Conservation (phyloP, 108 stramenopile species). For the Fragilaria crotonensis region DNA sequence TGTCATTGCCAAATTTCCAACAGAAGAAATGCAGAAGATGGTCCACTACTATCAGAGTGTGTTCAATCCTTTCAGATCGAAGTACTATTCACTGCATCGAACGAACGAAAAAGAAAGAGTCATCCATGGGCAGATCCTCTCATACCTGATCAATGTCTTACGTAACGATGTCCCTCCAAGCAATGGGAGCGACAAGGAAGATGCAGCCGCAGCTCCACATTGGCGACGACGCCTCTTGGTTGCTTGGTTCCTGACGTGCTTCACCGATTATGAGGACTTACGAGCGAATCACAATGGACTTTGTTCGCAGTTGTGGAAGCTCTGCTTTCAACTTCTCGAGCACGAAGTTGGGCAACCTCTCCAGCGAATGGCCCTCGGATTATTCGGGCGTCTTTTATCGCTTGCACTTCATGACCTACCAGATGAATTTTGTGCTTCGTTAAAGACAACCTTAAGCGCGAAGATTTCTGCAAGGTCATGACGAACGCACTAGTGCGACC, state of each 20-base stretch:
- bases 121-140: constrained; percentile 19
- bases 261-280: constrained; percentile 61
- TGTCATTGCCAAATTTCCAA: constrained; percentile 59
- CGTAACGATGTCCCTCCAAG: constrained; percentile 31
- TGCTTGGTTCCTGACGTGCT: constrained; percentile 66
- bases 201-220: constrained; percentile 24
- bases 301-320: constrained; percentile 39
- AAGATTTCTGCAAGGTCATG: constrained; percentile 39
- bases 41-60: constrained; percentile 70
- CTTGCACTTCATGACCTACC: constrained; percentile 13
- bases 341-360: constrained; percentile 77
- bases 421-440: not conserved
- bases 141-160: constrained; percentile 24
- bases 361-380: constrained; percentile 72
- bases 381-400: too few species aligned
- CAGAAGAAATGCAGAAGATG: constrained; percentile 81
- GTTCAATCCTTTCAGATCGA: constrained; percentile 64
- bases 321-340: constrained; percentile 61
- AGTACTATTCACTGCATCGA: constrained; percentile 51
- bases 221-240: constrained; percentile 80
- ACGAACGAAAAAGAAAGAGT: constrained; percentile 32
- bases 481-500: constrained; percentile 75
- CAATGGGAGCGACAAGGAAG: constrained; percentile 18
- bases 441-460: constrained; percentile 28
- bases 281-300: constrained; percentile 14